Base-by-base conservation (phyloP, 2,329 filamentous ascomycete genomes). In the Ciborinia camelliae region DNA sequence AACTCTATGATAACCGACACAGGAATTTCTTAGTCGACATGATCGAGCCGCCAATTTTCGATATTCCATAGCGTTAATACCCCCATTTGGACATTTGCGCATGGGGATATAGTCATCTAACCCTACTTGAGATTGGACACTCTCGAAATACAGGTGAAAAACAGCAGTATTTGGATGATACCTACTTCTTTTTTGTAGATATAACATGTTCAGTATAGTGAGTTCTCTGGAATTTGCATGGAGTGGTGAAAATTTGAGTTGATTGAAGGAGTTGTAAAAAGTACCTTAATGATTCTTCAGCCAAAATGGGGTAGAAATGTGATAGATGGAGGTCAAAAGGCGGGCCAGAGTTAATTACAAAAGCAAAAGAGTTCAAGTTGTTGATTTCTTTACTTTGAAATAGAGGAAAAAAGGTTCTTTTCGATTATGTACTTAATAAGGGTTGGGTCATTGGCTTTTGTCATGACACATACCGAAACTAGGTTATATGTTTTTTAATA, bases 1-100 rank as follows among this genome's bases (percentile, higher is more conserved):
- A 73, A 70, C 37, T 63, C 68, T 47, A 30, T 58, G 62, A 64
- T 64, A 41, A 59, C 35, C 6, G 41, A 59, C 2, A 59, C 55
- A 4, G 30, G 35, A 12, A 59, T 37, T 12, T 47, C 41, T 47
- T 47, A 47, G 26, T 12, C 50, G 14, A 37, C 4, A 20, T 47
- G 9, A 15, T 23, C 30, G 23, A n/a, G 7, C 32, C 15, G 10
- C 10, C 51, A 26, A 57, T 23, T 63, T 62, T 62, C 47, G 48
- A 43, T 59, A 45, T 26, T 23, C 3, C 23, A 1, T 18, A 52
- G 41, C 55, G 43, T 50, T 51, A 51, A 47, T 59, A 26, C 15
- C 62, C 26, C 32, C 4, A 30, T 50, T 51, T 64, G 45, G 62
- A 64, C 35, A 59, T 50, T 39, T 57, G 45, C 26, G 23, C 39